These are phyloP conservation scores for Podospora pseudocomata DNA, from an alignment of 495 filamentous ascomycete species.

Conservation along the genomic window DNA sequence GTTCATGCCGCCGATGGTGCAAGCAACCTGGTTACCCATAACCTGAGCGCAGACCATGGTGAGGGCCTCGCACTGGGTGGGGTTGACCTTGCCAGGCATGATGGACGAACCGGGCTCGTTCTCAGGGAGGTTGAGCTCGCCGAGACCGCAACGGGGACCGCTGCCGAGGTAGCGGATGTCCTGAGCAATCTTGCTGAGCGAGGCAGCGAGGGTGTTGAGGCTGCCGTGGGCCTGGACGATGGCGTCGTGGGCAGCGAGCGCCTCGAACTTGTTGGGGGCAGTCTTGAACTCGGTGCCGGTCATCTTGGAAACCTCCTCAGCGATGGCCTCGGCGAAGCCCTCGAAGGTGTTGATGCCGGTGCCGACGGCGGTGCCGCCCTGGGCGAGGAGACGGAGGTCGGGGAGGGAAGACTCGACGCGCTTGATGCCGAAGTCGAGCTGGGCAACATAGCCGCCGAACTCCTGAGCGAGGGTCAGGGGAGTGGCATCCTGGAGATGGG, in stretches of 20 bases:
- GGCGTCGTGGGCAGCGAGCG: slow-evolving; percentile 94
- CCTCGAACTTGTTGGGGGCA: slow-evolving; percentile 98
- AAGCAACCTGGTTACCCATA: slow-evolving; percentile 91
- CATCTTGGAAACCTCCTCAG: slow-evolving; percentile 83
- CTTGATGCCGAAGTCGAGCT: slow-evolving; percentile 85
- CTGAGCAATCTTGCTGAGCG: slow-evolving; percentile 97
- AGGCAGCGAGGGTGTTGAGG: slow-evolving; percentile 87
- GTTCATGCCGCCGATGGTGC: slow-evolving; percentile 91
- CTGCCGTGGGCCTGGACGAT: slow-evolving; percentile 90
- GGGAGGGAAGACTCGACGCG: slow-evolving; percentile 80
- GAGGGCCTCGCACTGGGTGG: slow-evolving; percentile 94
- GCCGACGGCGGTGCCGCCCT: slow-evolving; percentile 95
- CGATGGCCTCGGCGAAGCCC: slow-evolving; percentile 91
- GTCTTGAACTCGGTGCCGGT: slow-evolving; percentile 92
- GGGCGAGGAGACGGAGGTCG: slow-evolving; percentile 79
- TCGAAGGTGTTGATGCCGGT: slow-evolving; percentile 97
- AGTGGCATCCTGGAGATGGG: slow-evolving; percentile 96
- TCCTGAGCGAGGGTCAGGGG: slow-evolving; percentile 95
- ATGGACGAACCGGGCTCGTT: slow-evolving; percentile 97
- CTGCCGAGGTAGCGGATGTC: slow-evolving; percentile 96
- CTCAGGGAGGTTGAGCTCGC: slow-evolving; percentile 88
- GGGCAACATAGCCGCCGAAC: slow-evolving; percentile 95
- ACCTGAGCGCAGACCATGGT: slow-evolving; percentile 98
- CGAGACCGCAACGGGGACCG: slow-evolving; percentile 91
- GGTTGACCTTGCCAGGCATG: slow-evolving; percentile 99